Evolutionary conservation across 768 basidiomycete species (phyloP), one percentile per base, ranked within the genome.

Genomic region (Pilatotrama ljubarskyi): DNA sequence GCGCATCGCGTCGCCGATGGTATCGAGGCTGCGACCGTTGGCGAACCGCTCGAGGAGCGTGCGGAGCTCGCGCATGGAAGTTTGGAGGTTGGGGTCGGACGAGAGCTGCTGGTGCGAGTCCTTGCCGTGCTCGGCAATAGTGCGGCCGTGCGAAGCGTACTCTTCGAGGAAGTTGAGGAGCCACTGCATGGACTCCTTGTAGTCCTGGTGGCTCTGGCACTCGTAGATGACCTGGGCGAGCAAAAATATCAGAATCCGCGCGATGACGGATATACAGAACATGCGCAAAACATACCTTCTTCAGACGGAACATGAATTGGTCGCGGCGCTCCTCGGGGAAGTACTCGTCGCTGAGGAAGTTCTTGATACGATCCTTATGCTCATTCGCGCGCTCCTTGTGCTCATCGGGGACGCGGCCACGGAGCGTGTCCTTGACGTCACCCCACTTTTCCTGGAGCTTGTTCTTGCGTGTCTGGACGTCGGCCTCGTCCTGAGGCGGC

Each of bases 21-120:
- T 72, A 58, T 87, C 78, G 73, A 94, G 80, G 41, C 84, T 84
- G 64, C 76, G 69, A 43, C 82, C 83, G 68, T 92, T 87, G 8
- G 95, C 95, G 71, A 98, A 95, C 22, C 96, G 87, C 73, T 98
- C 95, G 47, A 97, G 84, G 17, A 98, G 80, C 1, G 85, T 88
- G 48, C 91, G 86, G 35, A 95, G 80, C 70, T 93, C 85, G 51
- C 70, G 60, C 40, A 81, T 78, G 11, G 89, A 80, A 24, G 78
- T 73, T 46, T 82, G 76, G 66, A 95, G 78, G 11, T 78, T 72
- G 3, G 80, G 77, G 67, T 92, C 85, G 76, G 86, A 62, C 44
- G 71, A 61, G 32, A 64, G 53, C 58, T 49, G 17, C 60, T 64
- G 62, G 58, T 59, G 54, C 22, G 59, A 65, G 74, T 61, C 59